Evolutionary conservation across 371 early-diverging fungal species (phyloP).

Genomic region (Mucor lusitanicus): DNA sequence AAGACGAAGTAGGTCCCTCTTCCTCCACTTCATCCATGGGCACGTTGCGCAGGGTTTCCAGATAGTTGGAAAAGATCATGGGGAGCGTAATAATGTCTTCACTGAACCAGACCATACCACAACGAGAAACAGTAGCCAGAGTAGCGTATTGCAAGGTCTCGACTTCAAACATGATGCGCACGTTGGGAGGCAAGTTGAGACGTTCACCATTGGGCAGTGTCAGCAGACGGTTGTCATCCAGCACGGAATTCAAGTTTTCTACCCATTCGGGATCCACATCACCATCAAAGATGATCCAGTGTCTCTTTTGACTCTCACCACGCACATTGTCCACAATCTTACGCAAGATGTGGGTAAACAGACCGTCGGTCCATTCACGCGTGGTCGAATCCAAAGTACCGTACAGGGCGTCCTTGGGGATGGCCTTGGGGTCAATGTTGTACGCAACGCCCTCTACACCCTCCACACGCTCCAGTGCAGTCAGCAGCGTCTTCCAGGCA

Average conservation of each 20-base stretch:
- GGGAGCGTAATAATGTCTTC: conserved; percentile 84
- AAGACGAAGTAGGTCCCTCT: conserved; percentile 39
- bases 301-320: conserved; percentile 91
- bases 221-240: conserved; percentile 96
- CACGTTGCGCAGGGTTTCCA: conserved; percentile 74
- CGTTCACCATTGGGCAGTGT: conserved; percentile 99
- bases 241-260: conserved; percentile 97
- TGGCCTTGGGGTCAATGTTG: conserved; percentile 98
- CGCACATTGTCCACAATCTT: conserved; percentile 97
- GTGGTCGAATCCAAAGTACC: conserved; percentile 96
- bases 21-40: conserved; percentile 87
- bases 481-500: conserved; percentile 90
- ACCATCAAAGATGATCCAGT: conserved; percentile 99
- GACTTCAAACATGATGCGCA: conserved; percentile 99
- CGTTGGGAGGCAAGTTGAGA: conserved; percentile 92
- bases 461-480: conserved; percentile 88
- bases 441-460: conserved; percentile 89
- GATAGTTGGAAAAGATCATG: conserved; percentile 86
- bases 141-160: conserved; percentile 96
- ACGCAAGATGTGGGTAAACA: conserved; percentile 96
- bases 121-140: conserved; percentile 97
- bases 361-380: conserved; percentile 99
- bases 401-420: conserved; percentile 95
- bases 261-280: conserved; percentile 99
- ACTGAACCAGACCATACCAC: conserved; percentile 99